Percentiles rank a stretch among this genome's conserved stretches.
phyloP scores from a whole-genome alignment of 768 basidiomycete species.

The Kwoniella heveanensis region DNA sequence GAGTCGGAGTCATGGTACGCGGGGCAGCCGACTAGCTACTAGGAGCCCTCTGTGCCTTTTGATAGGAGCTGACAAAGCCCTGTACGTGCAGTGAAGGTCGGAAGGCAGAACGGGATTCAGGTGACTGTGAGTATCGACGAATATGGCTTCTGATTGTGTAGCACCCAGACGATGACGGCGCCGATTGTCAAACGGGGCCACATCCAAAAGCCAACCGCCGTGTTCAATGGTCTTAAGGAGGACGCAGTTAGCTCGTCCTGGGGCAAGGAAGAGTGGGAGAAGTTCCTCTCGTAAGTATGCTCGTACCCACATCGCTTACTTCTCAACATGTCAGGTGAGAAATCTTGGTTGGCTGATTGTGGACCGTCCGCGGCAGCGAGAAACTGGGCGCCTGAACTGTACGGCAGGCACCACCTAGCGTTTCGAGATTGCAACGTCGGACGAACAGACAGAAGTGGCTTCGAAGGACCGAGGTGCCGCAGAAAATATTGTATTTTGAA shows the following conservation, averaged over 20 bases:
- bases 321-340: no score
- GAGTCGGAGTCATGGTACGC: slow-evolving; percentile 49
- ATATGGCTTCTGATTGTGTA: no score
- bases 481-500: not conserved
- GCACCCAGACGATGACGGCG: slow-evolving; percentile 59
- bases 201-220: slow-evolving; percentile 60
- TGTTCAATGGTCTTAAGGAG: slow-evolving; percentile 60
- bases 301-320: no score
- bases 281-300: slow-evolving; percentile 64
- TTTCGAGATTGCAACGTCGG: not conserved
- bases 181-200: no score
- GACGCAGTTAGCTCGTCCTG: slow-evolving; percentile 77
- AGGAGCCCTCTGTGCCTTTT: no score
- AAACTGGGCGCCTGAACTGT: slow-evolving; percentile 6
- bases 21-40: no score
- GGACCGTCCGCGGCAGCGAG: slow-evolving; percentile 6
- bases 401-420: not conserved
- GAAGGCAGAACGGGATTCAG: slow-evolving; percentile 87
- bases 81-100: slow-evolving; percentile 71
- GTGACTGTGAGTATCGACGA: slow-evolving; percentile 72
- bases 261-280: slow-evolving; percentile 77
- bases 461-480: not conserved
- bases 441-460: no score
- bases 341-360: no score
- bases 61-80: not conserved